Evolutionary conservation across 768 basidiomycete species (phyloP), one percentile per base, ranked within the genome.

Genomic region (Hypholoma fasciculare): DNA sequence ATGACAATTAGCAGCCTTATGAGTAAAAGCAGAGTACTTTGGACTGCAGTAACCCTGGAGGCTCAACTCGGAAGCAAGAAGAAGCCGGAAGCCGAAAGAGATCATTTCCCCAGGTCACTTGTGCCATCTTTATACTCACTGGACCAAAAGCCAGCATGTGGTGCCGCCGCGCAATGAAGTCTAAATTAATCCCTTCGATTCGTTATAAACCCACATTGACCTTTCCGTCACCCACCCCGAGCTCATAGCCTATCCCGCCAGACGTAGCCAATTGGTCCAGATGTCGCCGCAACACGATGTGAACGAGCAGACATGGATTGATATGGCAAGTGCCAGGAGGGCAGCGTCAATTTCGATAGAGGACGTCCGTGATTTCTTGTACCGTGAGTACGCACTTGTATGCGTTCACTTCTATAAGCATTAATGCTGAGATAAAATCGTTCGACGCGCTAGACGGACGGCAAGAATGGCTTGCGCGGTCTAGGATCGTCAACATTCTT

Each of bases 321-420:
- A 88, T 62, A 82, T 89, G 81, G 65, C 63, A 36, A 69, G 68
- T 16, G 85, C 86, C 0, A 72, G 86, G 27, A 65, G 62, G n/a
- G 67, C 54, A 12, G 71, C 81, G 12, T 74, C 79, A 1, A 68
- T 87, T 44, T 70, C 78, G 42, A 65, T 82, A 11, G 66, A 71
- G 38, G 67, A 61, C n/a, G 67, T 85, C 3, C 75, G 81, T 46
- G 67, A 81, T 56, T 79, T 84, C 59, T 62, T 88, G 14, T 77
- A 85, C 64, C 75, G 86, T 83, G 52, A 72, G 77, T 71, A 42
- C 17, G 23, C 23, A 19, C 13, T 20, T 42, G 40, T 44, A 6
- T 34, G 30, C 30, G 6, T 34, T 9, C 30, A 23, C 30, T 34
- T 34, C 30, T 6, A 34, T 34, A 34, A 3, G 30, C 30, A 7